Percentiles rank a stretch among this genome's conserved stretches.
Evolutionary conservation across 495 filamentous ascomycete species (phyloP).

Genomic region (Bryoglossum gracile): DNA sequence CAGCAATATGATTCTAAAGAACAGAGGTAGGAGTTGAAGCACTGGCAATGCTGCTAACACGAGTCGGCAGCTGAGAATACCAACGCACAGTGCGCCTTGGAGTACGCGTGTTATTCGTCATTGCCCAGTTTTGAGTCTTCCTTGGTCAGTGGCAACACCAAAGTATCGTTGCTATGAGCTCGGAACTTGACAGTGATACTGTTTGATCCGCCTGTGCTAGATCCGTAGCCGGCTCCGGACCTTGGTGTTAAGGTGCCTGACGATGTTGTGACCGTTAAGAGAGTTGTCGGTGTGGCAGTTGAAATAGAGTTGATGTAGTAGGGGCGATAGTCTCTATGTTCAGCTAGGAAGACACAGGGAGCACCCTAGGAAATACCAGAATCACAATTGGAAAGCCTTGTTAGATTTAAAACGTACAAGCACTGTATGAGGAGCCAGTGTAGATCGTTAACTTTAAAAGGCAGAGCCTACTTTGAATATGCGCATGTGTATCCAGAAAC

Average conservation of each 20-base stretch:
- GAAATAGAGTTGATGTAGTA: not conserved
- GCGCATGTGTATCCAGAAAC: conserved; percentile 6
- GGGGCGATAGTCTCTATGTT: not conserved
- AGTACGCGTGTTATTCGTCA: conserved; percentile 45
- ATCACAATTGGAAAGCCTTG: too few relatives aligned
- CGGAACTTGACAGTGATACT: conserved; percentile 48
- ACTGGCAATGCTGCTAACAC: conserved; percentile 49
- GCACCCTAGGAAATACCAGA: too few relatives aligned
- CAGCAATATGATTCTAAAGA: conserved; percentile 53
- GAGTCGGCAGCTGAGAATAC: conserved; percentile 57
- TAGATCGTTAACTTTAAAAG: too few relatives aligned
- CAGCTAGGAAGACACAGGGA: not conserved
- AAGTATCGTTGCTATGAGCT: conserved; percentile 56
- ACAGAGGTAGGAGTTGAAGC: conserved; percentile 42
- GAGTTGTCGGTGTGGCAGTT: not conserved
- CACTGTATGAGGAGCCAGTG: too few relatives aligned
- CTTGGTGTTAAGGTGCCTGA: not conserved
- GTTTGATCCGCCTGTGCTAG: not conserved
- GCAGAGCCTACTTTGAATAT: conserved; percentile 7
- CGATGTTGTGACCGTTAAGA: not conserved
- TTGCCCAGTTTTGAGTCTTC: conserved; percentile 51
- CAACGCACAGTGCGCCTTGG: conserved; percentile 58
- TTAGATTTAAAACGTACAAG: too few relatives aligned
- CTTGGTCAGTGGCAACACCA: conserved; percentile 48
- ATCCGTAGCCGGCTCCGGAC: not conserved